Conservation (phyloP, 176 grass and related monocot genomes). For the Carex littledalei region DNA sequence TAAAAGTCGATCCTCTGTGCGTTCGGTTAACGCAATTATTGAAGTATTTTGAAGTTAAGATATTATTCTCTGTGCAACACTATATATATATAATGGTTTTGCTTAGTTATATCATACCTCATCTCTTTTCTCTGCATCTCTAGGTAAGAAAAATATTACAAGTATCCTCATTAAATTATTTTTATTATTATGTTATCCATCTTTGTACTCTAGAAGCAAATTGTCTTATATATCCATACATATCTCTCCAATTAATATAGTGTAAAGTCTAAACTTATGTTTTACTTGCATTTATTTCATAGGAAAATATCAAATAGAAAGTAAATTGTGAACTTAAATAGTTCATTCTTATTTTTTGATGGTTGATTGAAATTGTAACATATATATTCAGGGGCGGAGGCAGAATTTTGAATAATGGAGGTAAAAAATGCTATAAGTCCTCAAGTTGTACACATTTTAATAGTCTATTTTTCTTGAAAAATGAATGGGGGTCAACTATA, state of each 20-base stretch:
- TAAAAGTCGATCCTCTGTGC: neutral
- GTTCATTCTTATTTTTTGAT: no score
- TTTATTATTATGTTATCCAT: neutral
- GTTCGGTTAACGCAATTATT: neutral
- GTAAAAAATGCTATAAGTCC: no score
- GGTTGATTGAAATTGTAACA: no score
- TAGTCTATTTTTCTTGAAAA: no score
- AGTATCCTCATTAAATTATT: neutral
- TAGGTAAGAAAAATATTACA: neutral
- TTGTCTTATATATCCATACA: neutral
- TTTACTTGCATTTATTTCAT: neutral
- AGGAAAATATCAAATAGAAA: no score
- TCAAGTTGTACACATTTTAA: no score
- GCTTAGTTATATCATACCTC: neutral
- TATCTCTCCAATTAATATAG: neutral
- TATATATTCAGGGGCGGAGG: no score
- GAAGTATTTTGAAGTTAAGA: no score
- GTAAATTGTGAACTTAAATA: no score
- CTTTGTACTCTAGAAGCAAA: neutral
- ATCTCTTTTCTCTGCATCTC: neutral
- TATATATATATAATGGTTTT: neutral
- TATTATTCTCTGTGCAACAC: no score
- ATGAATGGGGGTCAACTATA: no score
- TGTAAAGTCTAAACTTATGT: neutral
- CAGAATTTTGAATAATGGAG: no score